Base-by-base conservation (phyloP, 2,329 filamentous ascomycete species). In the Herpotrichia juniperi region DNA sequence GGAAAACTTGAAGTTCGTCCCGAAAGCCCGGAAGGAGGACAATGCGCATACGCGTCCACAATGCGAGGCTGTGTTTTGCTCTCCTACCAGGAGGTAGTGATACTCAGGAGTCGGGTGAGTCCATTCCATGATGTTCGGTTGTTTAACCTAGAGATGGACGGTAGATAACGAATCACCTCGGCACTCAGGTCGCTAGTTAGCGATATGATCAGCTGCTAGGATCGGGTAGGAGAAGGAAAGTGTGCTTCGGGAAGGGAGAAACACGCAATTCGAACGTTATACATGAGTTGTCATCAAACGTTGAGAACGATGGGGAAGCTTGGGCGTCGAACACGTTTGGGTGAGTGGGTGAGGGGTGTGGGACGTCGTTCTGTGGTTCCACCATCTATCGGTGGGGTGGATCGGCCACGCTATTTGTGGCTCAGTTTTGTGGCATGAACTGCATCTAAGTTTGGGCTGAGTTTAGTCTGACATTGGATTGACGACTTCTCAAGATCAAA, bases 191-290 rank as follows among this genome's bases (percentile, higher is more conserved):
- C 22, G 5, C 5, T 24, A 12, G 37, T 6, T 12, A 40, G 3
- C 37, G 37, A 40, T 3, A 21, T 40, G 37, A 40, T 40, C 37
- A 22, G 19, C 43, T 25, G n/a, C 45, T 32, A 30, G 45, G 45
- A 19, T 40, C 3, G 4, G 22, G 19, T 35, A 37, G 17, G 16
- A 47, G 40, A 44, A 25, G 25, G 21, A 40, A 40, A 37, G 5
- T 21, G 12, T n/a, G 4, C n/a, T 19, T 21, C 10, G 14, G 37
- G 37, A 24, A 21, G 21, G 9, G n/a, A 21, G 19, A 24, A 40
- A 37, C 11, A 37, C 34, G 34, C 34, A 17, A 37, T 11, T n/a
- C 9, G 30, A 46, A 34, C 17, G 30, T 46, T 34, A 46, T 19
- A 34, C 21, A 32, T 32, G 28, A 10, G 14, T 4, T 22, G 28